These are phyloP conservation scores for Acanthamoeba sp. DNA, from an alignment of 208 protist species.

Conservation along the genomic window DNA sequence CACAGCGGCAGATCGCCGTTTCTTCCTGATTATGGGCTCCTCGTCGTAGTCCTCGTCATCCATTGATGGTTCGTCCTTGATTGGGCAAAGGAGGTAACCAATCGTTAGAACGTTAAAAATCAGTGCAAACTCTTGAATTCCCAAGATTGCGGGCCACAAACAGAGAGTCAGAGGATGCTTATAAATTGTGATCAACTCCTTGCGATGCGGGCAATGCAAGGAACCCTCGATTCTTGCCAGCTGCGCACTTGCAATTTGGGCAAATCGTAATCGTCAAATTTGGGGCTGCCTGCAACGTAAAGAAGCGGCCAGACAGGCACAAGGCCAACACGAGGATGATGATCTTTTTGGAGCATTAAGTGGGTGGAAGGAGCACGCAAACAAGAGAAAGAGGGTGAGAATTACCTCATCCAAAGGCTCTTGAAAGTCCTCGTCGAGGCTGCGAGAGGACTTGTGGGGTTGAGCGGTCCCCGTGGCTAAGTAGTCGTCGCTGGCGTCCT, in stretches of 20 bases:
- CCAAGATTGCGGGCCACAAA: not conserved
- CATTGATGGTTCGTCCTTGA: slow-evolving; percentile 6
- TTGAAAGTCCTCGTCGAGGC: not conserved
- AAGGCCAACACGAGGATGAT: not conserved
- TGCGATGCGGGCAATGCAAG: not conserved
- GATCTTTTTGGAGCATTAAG: not conserved
- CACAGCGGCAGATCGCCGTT: not conserved
- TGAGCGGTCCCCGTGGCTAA: not conserved
- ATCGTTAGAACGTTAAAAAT: not conserved
- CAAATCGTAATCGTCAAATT: too few species aligned
- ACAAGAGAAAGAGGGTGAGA: not conserved
- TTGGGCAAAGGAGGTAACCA: not conserved
- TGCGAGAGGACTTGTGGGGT: not conserved
- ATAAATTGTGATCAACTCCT: not conserved
- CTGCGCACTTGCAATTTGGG: too few species aligned
- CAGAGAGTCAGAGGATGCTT: not conserved
- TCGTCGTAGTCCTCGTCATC: slow-evolving; percentile 58
- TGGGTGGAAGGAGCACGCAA: not conserved
- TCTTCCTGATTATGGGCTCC: slow-evolving; percentile 49
- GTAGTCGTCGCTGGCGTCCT: not conserved
- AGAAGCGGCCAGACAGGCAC: too few species aligned
- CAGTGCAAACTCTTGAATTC: not conserved
- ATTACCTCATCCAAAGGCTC: not conserved
- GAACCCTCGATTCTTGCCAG: not conserved
- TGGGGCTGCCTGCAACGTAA: too few species aligned